Base-by-base conservation (phyloP, 202 grass and related monocot species). In the Schoenoplectus tabernaemontani region DNA sequence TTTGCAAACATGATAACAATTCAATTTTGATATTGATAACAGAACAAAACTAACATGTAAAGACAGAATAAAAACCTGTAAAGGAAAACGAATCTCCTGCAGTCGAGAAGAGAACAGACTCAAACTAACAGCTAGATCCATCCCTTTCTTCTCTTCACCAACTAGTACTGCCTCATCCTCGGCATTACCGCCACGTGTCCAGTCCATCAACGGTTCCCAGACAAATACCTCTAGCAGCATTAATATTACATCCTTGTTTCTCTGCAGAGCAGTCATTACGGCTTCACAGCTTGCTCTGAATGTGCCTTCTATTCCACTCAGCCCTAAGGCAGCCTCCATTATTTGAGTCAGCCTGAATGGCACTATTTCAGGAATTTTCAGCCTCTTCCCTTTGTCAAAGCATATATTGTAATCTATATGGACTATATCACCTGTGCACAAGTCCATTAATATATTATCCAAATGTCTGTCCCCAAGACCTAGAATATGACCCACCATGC, bases 361-460 rank as follows among this genome's bases (percentile, higher is more conserved):
- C 77, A 97, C 91, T 78, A 97, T 97, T 90, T 97, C 94, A 85
- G 94, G 94, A 82, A 97, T 93, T 82, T 97, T 97, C 83, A 97
- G 73, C 54, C 91, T 86, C 87, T 88, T 97, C 61, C 94, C 94
- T 89, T 97, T 97, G 78, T 97, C 94, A 88, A 97, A 97, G 79
- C 94, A 97, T 86, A 97, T 61, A 64, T 97, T 97, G 74, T 97
- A 97, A 88, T 97, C 94, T 84, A 97, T 97, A 80, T 97, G 94
- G 77, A 97, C 86, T 78, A 97, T 82, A 77, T 97, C 94, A 59
- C 94, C 94, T 42, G 80, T 93, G 81, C 59, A 87, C 78, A 97
- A 92, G 81, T 97, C 91, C 91, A 97, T 97, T 69, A 97, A 89
- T 75, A 97, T 93, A 76, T 97, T 97, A 78, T 97, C 94, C 82